phyloP scores from a whole-genome alignment of 176 grass and related monocot species.

The Carex littledalei region DNA sequence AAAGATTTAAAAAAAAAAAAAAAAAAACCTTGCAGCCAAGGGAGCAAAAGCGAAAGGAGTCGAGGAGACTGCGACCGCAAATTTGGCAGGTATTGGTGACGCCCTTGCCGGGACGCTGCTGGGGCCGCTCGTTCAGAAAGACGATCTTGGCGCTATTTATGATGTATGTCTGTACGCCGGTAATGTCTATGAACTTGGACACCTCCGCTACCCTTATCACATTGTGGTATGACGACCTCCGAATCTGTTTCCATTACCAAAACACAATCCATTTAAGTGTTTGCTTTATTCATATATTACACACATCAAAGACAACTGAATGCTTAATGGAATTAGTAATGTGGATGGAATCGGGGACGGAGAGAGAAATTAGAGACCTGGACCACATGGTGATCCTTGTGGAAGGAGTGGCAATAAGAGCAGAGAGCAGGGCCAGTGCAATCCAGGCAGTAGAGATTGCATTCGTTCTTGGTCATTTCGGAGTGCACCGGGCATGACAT shows the following conservation, averaged over 20 bases:
- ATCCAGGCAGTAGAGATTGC: constrained; percentile 49
- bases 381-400: constrained; percentile 38
- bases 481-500: constrained; percentile 25
- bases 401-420: constrained; percentile 27
- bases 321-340: neutral
- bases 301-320: neutral
- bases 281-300: neutral
- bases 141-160: constrained; percentile 55
- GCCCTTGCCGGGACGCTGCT: constrained; percentile 38
- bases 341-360: neutral
- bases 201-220: constrained; percentile 48
- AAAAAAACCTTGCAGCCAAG: constrained; percentile 46
- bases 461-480: constrained; percentile 44
- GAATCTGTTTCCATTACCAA: constrained; percentile 24
- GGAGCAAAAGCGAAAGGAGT: constrained; percentile 46
- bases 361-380: constrained; percentile 20
- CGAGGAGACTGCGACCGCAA: constrained; percentile 38
- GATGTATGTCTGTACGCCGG: constrained; percentile 43
- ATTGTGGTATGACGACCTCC: constrained; percentile 47
- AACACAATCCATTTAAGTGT: neutral
- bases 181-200: constrained; percentile 48
- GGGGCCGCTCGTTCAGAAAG: constrained; percentile 44
- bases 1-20: neutral
- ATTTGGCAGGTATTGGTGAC: constrained; percentile 44
- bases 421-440: constrained; percentile 42